Evolutionary conservation across 2,329 filamentous ascomycete genomes (phyloP), one percentile per base, ranked within the genome.

Genomic region (Aspergillus sp.): DNA sequence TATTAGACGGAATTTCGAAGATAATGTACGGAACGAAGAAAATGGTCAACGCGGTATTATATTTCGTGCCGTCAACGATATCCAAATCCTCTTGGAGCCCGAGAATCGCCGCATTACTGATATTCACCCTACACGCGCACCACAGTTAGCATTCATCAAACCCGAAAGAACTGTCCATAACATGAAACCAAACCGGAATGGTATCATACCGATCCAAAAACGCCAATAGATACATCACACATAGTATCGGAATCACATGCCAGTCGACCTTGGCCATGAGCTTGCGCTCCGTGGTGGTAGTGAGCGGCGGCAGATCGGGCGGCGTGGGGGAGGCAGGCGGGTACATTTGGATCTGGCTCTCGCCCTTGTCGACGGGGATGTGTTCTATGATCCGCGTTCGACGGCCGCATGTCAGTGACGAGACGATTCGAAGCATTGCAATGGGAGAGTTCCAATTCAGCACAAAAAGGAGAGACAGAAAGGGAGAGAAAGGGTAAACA

Each of bases 21-120:
- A 86, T 58, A 56, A 86, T 73, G 62, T 90, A 91, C 1, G 86
- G 85, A 1, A 90, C 78, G 66, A 90, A 91, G 71, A 91, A 90
- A 59, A 90, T 87, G 47, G 83, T 85, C 50, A 90, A 73, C 1
- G 83, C 83, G 9, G 82, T 86, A 65, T 88, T 90, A 68, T 86
- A 90, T 58, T 86, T 71, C 4, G 62, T 73, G 27, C 75, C 69
- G 0, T 55, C 53, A 8, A 43, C 64, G 29, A 90, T 76, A 3
- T 72, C 51, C 4, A 91, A 73, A 52, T 90, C 86, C 7, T 73
- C 59, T 28, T 73, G 72, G 9, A 91, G 71, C 36, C 77, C 74
- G 51, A 87, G 87, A 41, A 85, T 74, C 39, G 77, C 79, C 29
- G 86, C 86, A 66, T 90, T 90, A 64, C 82, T 83, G 57, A 91